phyloP scores from a whole-genome alignment of 73 alveolate genomes.

The Diophrys sp. region DNA sequence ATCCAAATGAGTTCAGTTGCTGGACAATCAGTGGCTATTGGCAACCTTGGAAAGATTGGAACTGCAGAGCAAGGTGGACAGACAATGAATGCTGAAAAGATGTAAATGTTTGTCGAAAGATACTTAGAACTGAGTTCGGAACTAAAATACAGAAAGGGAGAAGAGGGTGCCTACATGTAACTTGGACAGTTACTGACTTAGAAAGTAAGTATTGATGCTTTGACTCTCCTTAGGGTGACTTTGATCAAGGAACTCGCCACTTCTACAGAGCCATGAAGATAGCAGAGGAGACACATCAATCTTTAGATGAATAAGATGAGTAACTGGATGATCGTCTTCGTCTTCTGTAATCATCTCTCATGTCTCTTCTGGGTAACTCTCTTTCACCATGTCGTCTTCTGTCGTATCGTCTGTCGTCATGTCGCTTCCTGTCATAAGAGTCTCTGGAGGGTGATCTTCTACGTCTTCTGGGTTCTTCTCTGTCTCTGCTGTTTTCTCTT shows the following conservation, averaged over 20 bases:
- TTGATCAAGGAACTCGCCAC: constrained; percentile 59
- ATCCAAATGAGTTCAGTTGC: constrained; percentile 70
- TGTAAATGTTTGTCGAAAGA: constrained; percentile 66
- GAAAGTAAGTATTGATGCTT: constrained; percentile 3
- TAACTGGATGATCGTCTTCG: no score
- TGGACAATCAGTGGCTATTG: constrained; percentile 71
- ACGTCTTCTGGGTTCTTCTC: no score
- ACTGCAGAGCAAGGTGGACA: constrained; percentile 16
- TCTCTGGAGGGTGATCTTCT: constrained; percentile 46
- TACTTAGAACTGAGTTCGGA: constrained; percentile 61
- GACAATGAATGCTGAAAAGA: constrained; percentile 48
- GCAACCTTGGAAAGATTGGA: constrained; percentile 62
- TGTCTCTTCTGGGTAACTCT: no score
- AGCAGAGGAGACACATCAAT: constrained; percentile 70
- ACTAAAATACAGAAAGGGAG: constrained; percentile 65
- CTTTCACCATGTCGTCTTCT: no score
- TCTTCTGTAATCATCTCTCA: no score
- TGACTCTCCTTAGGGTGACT: constrained; percentile 33
- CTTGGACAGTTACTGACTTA: constrained; percentile 54
- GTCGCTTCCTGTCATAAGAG: no score
- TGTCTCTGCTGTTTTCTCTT: no score
- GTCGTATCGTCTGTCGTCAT: no score
- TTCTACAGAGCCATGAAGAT: constrained; percentile 70
- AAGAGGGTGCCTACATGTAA: constrained; percentile 65
- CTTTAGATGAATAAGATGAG: no score